Percentiles rank a stretch among this genome's conserved stretches.
phyloP scores from a whole-genome alignment of 768 basidiomycete species.

The Candolleomyces efflorescens region DNA sequence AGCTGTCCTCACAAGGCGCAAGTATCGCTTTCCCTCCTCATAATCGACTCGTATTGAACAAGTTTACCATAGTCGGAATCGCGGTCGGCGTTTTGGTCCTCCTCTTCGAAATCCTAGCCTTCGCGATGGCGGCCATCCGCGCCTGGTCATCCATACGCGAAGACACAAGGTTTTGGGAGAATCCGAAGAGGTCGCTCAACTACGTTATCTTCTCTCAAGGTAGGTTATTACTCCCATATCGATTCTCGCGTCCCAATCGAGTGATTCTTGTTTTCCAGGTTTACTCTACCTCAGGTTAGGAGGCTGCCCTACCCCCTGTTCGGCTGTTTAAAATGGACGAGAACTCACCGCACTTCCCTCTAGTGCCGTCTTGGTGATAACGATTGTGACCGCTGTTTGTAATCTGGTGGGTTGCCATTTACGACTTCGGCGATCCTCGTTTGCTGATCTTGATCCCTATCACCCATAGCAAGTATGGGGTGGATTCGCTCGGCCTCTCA shows the following conservation, averaged over 20 bases:
- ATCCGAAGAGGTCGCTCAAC: background rate
- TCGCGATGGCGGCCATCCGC: background rate
- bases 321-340: too few relatives aligned
- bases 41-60: background rate
- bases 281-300: background rate
- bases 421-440: background rate
- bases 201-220: constrained; percentile 9
- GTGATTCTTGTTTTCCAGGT: too few relatives aligned
- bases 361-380: background rate
- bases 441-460: background rate
- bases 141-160: constrained; percentile 1
- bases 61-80: background rate
- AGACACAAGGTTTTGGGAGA: constrained; percentile 7
- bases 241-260: background rate
- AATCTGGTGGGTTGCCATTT: background rate
- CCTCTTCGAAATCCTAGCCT: constrained; percentile 3
- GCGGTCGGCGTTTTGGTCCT: background rate
- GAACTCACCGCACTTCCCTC: too few relatives aligned
- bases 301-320: background rate
- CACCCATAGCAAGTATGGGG: background rate
- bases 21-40: background rate
- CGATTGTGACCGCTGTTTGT: background rate
- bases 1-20: background rate
- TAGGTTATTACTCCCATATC: background rate
- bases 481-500: background rate